Evolutionary conservation across 2,329 filamentous ascomycete species (phyloP).

Genomic region (Mycogone perniciosa): DNA sequence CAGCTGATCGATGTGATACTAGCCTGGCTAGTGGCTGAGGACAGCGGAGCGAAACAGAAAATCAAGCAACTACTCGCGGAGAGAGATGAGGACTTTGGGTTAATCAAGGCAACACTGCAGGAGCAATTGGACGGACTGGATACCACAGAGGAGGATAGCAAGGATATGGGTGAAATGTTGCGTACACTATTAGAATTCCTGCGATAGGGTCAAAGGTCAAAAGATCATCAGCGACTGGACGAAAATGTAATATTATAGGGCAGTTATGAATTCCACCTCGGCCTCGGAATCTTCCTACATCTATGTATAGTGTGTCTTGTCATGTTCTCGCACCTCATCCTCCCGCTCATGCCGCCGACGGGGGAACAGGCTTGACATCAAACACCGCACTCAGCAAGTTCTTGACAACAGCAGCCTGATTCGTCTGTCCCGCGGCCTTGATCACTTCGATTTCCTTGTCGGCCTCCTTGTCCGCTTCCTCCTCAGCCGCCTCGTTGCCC

Average conservation of each 20-base stretch:
- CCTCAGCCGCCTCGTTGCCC: slow-evolving; percentile 75
- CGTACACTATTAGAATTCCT: slow-evolving; percentile 46
- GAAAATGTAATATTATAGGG: slow-evolving; percentile 1
- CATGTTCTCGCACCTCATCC: background rate
- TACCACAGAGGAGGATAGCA: slow-evolving; percentile 51
- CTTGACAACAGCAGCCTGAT: slow-evolving; percentile 71
- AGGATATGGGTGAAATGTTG: slow-evolving; percentile 52
- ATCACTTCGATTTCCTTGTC: slow-evolving; percentile 80
- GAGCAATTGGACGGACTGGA: slow-evolving; percentile 50
- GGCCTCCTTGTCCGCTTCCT: slow-evolving; percentile 71
- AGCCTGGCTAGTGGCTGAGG: slow-evolving; percentile 88
- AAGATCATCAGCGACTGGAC: slow-evolving; percentile 2
- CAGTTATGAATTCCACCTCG: background rate
- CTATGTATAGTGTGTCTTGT: slow-evolving; percentile 2
- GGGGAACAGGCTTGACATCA: slow-evolving; percentile 66
- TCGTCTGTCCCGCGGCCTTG: slow-evolving; percentile 70
- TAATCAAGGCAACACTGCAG: slow-evolving; percentile 61
- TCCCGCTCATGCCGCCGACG: slow-evolving; percentile 23
- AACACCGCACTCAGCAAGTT: slow-evolving; percentile 81
- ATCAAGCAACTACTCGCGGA: slow-evolving; percentile 61
- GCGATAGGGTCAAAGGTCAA: slow-evolving; percentile 19
- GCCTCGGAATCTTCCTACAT: background rate
- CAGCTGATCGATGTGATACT: slow-evolving; percentile 80
- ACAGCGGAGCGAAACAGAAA: slow-evolving; percentile 63
- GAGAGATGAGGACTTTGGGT: slow-evolving; percentile 56